Evolutionary conservation across 495 filamentous ascomycete genomes (phyloP), one percentile per base, ranked within the genome.

Genomic region (Parathielavia appendiculata): DNA sequence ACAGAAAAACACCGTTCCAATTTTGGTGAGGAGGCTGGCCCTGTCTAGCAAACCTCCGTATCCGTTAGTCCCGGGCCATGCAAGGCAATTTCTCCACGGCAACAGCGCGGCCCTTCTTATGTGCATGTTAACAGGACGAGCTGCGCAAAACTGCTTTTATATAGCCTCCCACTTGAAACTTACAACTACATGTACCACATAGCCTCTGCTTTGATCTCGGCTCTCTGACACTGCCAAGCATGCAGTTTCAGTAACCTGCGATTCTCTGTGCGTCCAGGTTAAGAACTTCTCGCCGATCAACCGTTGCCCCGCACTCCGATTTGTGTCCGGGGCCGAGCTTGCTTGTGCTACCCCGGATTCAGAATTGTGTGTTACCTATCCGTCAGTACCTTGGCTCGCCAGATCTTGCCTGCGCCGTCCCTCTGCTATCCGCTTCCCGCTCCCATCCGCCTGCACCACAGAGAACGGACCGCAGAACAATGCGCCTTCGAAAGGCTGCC

Each of bases 401-500:
- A 35, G 32, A 35, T 14, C 35, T 6, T 9, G 50, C 19, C 35
- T 20, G 20, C 50, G 50, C 20, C n/a, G 34, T 35, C 2, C 20
- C 32, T 13, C 8, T 38, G 9, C 36, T 10, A 4, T 36, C 26
- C 12, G 11, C 16, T n/a, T 32, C 26, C 46, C 35, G 34, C 20
- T 22, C 32, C 7, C 49, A 6, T n/a, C 19, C 13, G 5, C 5
- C 6, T 23, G 5, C 46, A 11, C 3, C 49, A 20, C 6, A 20
- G 5, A 32, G 12, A 38, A 40, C 34, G 38, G 38, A 32, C 45
- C 23, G 13, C 32, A 48, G 22, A 62, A 60, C 59, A 22, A 81
- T 82, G 80, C 74, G 83, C 74, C 85, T 95, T 65, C 82, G 81
- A 57, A 84, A 81, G 70, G 92, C 93, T 39, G 93, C 95, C 17